These are phyloP conservation scores for Scenedesmus sp. DNA, from an alignment of 163 green algal genomes.

Conservation along the genomic window DNA sequence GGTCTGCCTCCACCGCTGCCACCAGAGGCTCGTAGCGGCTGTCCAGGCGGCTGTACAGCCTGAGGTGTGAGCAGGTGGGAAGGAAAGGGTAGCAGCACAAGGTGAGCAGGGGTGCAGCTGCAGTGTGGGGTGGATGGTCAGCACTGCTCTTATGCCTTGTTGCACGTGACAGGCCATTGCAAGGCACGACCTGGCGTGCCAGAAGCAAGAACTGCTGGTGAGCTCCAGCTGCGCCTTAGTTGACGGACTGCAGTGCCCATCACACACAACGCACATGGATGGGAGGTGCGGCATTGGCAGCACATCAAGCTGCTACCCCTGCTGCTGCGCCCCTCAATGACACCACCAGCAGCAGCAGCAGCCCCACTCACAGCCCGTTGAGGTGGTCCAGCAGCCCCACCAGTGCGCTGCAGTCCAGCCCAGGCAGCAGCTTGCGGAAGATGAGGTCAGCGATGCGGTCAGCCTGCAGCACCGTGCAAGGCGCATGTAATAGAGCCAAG, in stretches of 20 bases:
- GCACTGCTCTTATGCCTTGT: too few species aligned
- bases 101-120: not conserved
- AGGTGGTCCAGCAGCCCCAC: constrained; percentile 62
- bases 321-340: not conserved
- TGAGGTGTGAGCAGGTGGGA: not conserved
- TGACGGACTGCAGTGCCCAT: too few species aligned
- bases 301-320: not conserved
- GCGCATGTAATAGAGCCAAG: too few species aligned
- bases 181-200: too few species aligned
- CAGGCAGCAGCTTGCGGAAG: constrained; percentile 62
- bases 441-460: constrained; percentile 61
- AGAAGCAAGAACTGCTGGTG: too few species aligned
- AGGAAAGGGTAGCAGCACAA: too few species aligned
- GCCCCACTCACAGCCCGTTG: not conserved
- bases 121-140: not conserved
- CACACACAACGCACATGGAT: too few species aligned
- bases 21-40: constrained; percentile 53
- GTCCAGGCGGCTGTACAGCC: constrained; percentile 61
- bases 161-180: too few species aligned
- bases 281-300: too few species aligned
- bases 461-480: constrained; percentile 38
- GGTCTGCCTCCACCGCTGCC: constrained; percentile 60
- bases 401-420: constrained; percentile 56
- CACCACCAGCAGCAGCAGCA: not conserved
- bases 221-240: too few species aligned